A percentile compares a stretch with the other conserved stretches of the same genome.
phyloP scores from a whole-genome alignment of 495 filamentous ascomycete genomes.

The Hypoxylon crocopeplum region DNA sequence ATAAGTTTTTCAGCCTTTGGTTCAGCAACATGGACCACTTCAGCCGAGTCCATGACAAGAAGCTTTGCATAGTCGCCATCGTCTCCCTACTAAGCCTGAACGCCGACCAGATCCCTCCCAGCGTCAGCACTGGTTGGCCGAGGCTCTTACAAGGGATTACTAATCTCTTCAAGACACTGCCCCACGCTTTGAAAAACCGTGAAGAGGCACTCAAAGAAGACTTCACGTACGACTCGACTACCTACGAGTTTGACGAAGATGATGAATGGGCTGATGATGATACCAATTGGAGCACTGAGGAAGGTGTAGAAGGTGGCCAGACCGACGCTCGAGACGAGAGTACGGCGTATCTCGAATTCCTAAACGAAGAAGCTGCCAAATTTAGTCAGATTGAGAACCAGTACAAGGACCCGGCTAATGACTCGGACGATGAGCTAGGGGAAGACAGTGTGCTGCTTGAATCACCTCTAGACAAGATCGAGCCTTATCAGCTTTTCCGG shows the following conservation, averaged over 20 bases:
- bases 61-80: slow-evolving; percentile 93
- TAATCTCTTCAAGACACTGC: slow-evolving; percentile 87
- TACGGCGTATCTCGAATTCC: slow-evolving; percentile 92
- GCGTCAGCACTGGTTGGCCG: slow-evolving; percentile 97
- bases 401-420: slow-evolving; percentile 56
- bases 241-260: slow-evolving; percentile 78
- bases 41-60: slow-evolving; percentile 95
- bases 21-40: slow-evolving; percentile 96
- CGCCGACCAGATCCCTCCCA: slow-evolving; percentile 78
- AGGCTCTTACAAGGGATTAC: slow-evolving; percentile 87
- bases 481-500: slow-evolving; percentile 90
- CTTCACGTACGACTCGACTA: slow-evolving; percentile 70
- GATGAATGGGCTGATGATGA: slow-evolving; percentile 76
- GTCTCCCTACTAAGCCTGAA: slow-evolving; percentile 78
- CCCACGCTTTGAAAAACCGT: slow-evolving; percentile 83
- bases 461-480: slow-evolving; percentile 91
- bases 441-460: slow-evolving; percentile 93
- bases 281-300: slow-evolving; percentile 60
- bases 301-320: slow-evolving; percentile 58
- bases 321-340: slow-evolving; percentile 85
- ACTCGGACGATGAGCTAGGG: slow-evolving; percentile 85
- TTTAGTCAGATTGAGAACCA: slow-evolving; percentile 61
- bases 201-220: slow-evolving; percentile 94
- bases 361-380: slow-evolving; percentile 92
- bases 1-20: slow-evolving; percentile 98